Percentiles rank a stretch among this genome's conserved stretches.
Conservation (phyloP, 2,329 filamentous ascomycete species). For the Stemphylium beticola region DNA sequence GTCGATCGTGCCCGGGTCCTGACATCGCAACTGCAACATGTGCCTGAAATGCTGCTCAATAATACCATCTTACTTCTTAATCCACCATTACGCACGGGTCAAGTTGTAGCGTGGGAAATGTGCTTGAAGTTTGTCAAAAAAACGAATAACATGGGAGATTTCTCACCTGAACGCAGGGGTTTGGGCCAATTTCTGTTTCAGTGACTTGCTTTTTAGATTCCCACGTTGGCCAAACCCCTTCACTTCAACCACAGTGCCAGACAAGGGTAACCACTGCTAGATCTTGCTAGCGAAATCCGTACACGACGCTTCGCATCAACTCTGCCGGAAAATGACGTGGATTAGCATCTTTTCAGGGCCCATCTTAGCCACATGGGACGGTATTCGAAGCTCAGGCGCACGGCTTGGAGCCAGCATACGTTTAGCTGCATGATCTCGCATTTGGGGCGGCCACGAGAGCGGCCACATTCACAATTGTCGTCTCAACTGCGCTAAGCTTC, state of each 20-base stretch:
- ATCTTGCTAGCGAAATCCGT: not conserved
- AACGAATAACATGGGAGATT: too few relatives aligned
- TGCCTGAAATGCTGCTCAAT: too few relatives aligned
- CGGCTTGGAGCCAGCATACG: not conserved
- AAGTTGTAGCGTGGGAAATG: too few relatives aligned
- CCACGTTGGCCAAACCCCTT: too few relatives aligned
- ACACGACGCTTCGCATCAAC: constrained; percentile 8
- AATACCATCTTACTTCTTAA: too few relatives aligned
- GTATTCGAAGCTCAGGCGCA: not conserved
- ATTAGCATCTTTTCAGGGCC: not conserved
- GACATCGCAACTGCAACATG: not conserved
- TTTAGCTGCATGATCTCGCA: constrained; percentile 19
- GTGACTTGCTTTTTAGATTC: not conserved
- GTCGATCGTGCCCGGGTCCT: not conserved
- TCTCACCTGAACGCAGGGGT: too few relatives aligned
- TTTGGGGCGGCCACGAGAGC: not conserved
- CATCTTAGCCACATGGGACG: not conserved
- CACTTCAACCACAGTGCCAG: too few relatives aligned
- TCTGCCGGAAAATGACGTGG: constrained; percentile 4
- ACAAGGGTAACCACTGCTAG: not conserved
- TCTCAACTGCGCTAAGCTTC: not conserved
- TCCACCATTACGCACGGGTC: too few relatives aligned
- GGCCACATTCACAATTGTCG: not conserved
- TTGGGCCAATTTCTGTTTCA: too few relatives aligned
- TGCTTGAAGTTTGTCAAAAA: too few relatives aligned